These are phyloP conservation scores for Leccinellum luteum DNA, from an alignment of 768 basidiomycete species.

Conservation along the genomic window DNA sequence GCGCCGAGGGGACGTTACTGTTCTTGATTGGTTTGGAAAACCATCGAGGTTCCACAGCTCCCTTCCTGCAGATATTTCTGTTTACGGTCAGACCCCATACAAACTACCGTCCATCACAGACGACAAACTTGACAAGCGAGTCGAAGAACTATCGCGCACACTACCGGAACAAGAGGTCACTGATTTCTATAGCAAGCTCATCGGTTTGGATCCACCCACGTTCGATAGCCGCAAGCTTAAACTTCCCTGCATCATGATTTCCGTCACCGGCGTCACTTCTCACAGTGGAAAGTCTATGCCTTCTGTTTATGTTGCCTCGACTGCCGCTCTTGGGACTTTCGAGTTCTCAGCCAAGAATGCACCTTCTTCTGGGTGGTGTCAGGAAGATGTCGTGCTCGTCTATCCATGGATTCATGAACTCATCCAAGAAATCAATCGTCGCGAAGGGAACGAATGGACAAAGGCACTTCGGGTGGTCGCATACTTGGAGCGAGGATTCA, in stretches of 20 bases:
- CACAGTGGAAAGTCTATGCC: background rate
- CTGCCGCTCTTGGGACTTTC: constrained; percentile 1
- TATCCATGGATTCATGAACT: constrained; percentile 13
- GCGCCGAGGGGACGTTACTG: constrained; percentile 9
- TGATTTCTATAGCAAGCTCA: background rate
- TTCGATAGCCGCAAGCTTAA: constrained; percentile 7
- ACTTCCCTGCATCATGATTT: constrained; percentile 14
- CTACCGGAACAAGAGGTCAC: background rate
- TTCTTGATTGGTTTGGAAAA: constrained; percentile 22
- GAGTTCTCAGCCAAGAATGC: background rate
- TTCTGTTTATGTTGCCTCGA: background rate
- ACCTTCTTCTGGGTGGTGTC: background rate
- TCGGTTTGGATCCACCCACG: background rate
- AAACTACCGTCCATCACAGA: background rate
- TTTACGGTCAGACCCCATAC: constrained; percentile 6
- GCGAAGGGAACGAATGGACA: background rate
- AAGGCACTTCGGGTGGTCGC: background rate
- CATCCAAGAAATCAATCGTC: background rate
- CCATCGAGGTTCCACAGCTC: constrained; percentile 15
- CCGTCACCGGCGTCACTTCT: background rate
- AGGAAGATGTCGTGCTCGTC: background rate
- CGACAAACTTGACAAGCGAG: background rate
- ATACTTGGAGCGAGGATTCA: constrained; percentile 10
- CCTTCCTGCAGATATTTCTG: constrained; percentile 13
- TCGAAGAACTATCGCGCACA: background rate